Base-by-base conservation (phyloP, 176 grass and related monocot species). In the Juncus effusus region DNA sequence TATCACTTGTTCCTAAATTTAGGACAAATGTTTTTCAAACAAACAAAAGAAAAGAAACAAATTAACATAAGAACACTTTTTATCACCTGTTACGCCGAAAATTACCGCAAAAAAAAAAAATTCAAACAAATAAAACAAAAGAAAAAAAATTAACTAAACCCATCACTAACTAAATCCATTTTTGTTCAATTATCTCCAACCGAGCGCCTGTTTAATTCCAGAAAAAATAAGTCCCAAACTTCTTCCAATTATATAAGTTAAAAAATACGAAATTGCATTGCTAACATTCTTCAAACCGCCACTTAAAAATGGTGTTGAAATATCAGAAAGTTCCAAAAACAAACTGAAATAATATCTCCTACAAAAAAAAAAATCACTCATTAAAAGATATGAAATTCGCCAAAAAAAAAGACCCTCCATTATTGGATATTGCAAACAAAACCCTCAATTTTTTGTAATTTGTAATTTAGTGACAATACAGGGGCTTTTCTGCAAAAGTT, bases 331-430 rank as follows among this genome's bases (percentile, higher is more conserved):
- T 77, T 99, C 94, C 67, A 99, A 76, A 56, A 86, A 66, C 61
- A 99, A 74, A 76, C 89, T 99, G 86, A 84, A 87, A 69, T 93
- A 93, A 77, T 93, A 99, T 76, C 89, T 99, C 85, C 94, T 93
- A 78, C 64, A 84, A 41, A 56, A 69, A 59, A 75, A 57, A 75
- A 63, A 51, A 37, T 38, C 37, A 59, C 13, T 59, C 54, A 56
- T 53, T 16, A 37, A 40, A 36, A n/a, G 8, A 54, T 37, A 44
- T 37, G 8, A 56, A 55, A 56, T 10, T 36, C 52, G 16, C 38
- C 36, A 69, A 69, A 56, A 38, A 38, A 14, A 9, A 69, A 8
- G 38, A 39, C 3, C 52, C 36, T 16, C 47, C 12, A 52, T 8
- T 52, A 52, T 52, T 8, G 12, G 12, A 52, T 8, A 52, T 8